Base-by-base conservation (phyloP, 805 yeast genomes). In the Teunomyces tritomae region DNA sequence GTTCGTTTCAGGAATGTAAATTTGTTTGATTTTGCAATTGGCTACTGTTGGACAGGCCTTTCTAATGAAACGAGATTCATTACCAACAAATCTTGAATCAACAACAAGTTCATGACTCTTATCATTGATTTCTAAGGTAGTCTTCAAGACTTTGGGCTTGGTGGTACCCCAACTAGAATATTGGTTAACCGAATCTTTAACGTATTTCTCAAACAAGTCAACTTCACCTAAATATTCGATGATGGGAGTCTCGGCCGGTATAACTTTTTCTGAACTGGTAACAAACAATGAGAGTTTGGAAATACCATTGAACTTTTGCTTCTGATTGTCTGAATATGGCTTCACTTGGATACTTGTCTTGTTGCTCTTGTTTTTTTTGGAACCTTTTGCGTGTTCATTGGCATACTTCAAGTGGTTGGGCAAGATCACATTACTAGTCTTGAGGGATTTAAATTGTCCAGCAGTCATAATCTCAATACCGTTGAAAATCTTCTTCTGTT, bases 1-100 rank as follows among this genome's bases (percentile, higher is more conserved):
- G 35, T 65, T 62, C 9, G 57, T 60, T 8, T 87, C 73, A 0
- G 70, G 67, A 11, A 73, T 58, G 35, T 68, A 60, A 0, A 79
- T 64, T 2, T 87, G 74, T 39, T 73, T 74, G 27, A 92, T 67
- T 50, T 74, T 80, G 58, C 90, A 84, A 64, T 89, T 90, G 5
- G 96, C 89, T 8, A 77, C 65, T 1, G 53, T 39, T 10, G 71
- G 69, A 58, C 97, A 88, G 8, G 90, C 73, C 49, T 85, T 80
- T 49, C 97, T 73, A 28, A 88, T 71, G 61, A 87, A 92, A 44
- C 96, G 67, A 0, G 90, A 73, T 29, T 77, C 74, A 55, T 89
- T 87, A 0, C 97, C 98, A 4, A 82, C 75, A 36, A 83, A 78
- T 49, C 97, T 76, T n/a, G 90, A 79, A 64, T 91, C 97, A 13